These are phyloP conservation scores for Closterium sp. DNA, from an alignment of 139 green algal species.

Conservation along the genomic window DNA sequence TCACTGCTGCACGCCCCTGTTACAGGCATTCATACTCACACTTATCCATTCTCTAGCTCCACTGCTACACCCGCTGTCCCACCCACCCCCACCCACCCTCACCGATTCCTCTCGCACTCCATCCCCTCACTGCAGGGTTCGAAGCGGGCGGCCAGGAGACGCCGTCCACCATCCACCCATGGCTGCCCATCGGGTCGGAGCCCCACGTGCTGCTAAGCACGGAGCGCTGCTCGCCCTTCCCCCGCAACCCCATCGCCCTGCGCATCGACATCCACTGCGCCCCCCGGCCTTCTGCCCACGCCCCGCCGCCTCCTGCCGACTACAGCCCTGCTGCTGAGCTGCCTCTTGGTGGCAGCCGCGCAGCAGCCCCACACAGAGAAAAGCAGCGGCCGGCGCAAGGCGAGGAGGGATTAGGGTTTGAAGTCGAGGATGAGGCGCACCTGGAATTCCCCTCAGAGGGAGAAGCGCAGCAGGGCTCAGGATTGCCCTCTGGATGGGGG, in stretches of 20 bases:
- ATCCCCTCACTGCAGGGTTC: constrained; percentile 13
- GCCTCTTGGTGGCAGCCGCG: no score
- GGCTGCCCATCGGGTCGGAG: constrained; percentile 15
- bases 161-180: constrained; percentile 36
- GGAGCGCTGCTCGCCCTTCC: constrained; percentile 34
- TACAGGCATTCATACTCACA: background rate
- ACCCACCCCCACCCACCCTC: background rate
- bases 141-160: constrained; percentile 33
- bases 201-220: constrained; percentile 21
- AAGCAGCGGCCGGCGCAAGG: no score
- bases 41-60: background rate
- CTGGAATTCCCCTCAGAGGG: no score
- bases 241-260: constrained; percentile 51
- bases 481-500: no score
- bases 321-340: no score
- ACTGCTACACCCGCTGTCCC: background rate
- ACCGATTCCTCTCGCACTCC: background rate
- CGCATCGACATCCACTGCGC: constrained; percentile 29
- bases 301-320: no score
- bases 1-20: no score
- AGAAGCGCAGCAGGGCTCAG: no score
- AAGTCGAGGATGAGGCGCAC: no score
- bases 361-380: no score
- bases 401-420: no score
- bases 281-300: background rate